These are phyloP conservation scores for Biscogniauxia marginata DNA, from an alignment of 2,329 filamentous ascomycete genomes.

Conservation along the genomic window DNA sequence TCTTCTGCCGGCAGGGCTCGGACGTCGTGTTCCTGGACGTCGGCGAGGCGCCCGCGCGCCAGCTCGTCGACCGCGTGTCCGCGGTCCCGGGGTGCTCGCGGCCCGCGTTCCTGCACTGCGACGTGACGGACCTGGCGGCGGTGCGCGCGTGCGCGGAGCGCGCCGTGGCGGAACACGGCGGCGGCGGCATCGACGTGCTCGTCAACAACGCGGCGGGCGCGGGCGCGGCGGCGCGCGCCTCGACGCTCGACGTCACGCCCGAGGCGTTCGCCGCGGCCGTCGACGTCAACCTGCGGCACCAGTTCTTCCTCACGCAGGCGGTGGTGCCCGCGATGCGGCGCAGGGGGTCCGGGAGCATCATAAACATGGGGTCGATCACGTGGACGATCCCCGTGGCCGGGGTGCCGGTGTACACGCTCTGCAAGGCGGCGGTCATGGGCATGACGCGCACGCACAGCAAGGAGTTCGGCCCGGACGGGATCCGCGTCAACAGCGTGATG, in stretches of 20 bases:
- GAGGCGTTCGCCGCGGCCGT: slow-evolving; percentile 44
- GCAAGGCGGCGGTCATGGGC: slow-evolving; percentile 40
- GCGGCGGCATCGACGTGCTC: slow-evolving; percentile 32
- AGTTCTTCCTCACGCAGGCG: slow-evolving; percentile 42
- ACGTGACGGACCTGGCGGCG: slow-evolving; percentile 38
- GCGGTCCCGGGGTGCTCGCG: slow-evolving; percentile 16
- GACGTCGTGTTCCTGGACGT: slow-evolving; percentile 45
- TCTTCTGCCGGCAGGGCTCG: slow-evolving; percentile 45
- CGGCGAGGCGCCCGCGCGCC: slow-evolving; percentile 29
- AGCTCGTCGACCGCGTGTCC: slow-evolving; percentile 30
- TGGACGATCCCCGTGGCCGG: slow-evolving; percentile 36
- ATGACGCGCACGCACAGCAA: slow-evolving; percentile 38
- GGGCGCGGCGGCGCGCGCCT: slow-evolving; percentile 24
- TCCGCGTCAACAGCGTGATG: slow-evolving; percentile 49
- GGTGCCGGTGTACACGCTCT: slow-evolving; percentile 36
- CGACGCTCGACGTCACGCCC: slow-evolving; percentile 37
- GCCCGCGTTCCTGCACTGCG: slow-evolving; percentile 43
- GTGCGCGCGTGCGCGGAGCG: slow-evolving; percentile 34
- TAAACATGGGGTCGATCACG: slow-evolving; percentile 41
- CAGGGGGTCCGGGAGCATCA: slow-evolving; percentile 33
- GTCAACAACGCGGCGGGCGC: slow-evolving; percentile 38
- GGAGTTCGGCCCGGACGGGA: slow-evolving; percentile 36
- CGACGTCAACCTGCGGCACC: slow-evolving; percentile 44
- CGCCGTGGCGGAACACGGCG: slow-evolving; percentile 29
- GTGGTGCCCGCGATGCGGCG: slow-evolving; percentile 36